Conservation (phyloP, 305 asterid genomes). For the Coffea humblotiana region DNA sequence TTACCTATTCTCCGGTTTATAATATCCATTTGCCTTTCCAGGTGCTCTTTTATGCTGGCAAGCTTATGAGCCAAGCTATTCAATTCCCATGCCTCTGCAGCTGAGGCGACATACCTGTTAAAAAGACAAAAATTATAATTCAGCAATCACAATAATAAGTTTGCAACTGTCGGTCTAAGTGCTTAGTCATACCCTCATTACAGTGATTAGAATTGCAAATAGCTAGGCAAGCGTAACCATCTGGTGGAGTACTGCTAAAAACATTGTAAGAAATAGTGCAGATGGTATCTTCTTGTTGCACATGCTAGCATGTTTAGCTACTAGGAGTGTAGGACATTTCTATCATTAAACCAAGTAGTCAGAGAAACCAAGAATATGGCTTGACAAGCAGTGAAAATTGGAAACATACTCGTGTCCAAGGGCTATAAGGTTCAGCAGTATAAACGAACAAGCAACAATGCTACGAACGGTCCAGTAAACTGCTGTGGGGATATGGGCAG, state of each 20-base stretch:
- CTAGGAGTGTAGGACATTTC: background rate
- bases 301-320: background rate
- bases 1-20: conserved; percentile 51
- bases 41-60: conserved; percentile 53
- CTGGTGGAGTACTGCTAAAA: background rate
- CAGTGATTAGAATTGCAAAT: background rate
- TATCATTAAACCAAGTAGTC: background rate
- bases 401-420: conserved; percentile 74
- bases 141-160: background rate
- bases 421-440: conserved; percentile 66
- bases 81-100: conserved; percentile 80
- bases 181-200: background rate
- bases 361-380: background rate
- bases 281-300: background rate
- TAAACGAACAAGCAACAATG: conserved; percentile 62
- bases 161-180: background rate
- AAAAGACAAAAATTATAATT: background rate
- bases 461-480: conserved; percentile 81
- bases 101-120: conserved; percentile 53
- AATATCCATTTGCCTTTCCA: conserved; percentile 36
- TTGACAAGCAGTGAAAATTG: background rate
- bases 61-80: conserved; percentile 71
- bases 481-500: conserved; percentile 74
- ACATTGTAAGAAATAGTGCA: background rate
- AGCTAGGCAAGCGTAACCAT: background rate